Evolutionary conservation across 805 yeast species (phyloP), one percentile per base, ranked within the genome.

Genomic region (Cyberlindnera xishuangbannaensis): DNA sequence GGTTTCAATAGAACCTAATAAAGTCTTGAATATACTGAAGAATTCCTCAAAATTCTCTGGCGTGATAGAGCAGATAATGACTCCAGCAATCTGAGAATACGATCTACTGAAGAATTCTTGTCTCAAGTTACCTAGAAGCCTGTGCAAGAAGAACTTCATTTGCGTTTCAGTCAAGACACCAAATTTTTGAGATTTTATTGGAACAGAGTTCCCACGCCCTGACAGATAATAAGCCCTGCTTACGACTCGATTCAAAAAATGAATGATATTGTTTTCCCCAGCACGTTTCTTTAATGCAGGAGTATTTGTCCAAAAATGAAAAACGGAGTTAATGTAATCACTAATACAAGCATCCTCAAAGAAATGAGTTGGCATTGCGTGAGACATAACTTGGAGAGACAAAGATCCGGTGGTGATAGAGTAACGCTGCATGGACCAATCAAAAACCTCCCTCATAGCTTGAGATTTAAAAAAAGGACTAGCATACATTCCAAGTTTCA

Each of bases 1-100:
- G 14, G 95, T 83, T 41, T 74, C 80, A 6, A 87, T 63, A 0
- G 95, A 76, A 34, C 76, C 76, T n/a, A 82, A 46, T 18, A 83
- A 61, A 0, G 75, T 67, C 15, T 64, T 62, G 5, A 88, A 48
- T 30, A 69, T 62, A 13, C 65, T 72, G 44, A 80, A 53, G 15
- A 78, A 65, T 14, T 53, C 64, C 2, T 56, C 68, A 10, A 67
- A 62, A 23, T 53, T 45, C 4, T 67, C 57, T 0, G 84, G 80
- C 14, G 69, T 67, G 4, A 88, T 56, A 0, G 90, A 79, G 50
- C 69, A 77, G 1, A 83, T 67, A 3, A 87, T 65, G 11, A 79
- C 56, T n/a, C 62, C 57, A 1, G 77, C 64, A 38, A 64, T 59
- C 1, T 73, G 64, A 18, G 67, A 53, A 27, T 45, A 48, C n/a